phyloP scores from a whole-genome alignment of 106 monocot genomes.

The Vanilla planifolia region DNA sequence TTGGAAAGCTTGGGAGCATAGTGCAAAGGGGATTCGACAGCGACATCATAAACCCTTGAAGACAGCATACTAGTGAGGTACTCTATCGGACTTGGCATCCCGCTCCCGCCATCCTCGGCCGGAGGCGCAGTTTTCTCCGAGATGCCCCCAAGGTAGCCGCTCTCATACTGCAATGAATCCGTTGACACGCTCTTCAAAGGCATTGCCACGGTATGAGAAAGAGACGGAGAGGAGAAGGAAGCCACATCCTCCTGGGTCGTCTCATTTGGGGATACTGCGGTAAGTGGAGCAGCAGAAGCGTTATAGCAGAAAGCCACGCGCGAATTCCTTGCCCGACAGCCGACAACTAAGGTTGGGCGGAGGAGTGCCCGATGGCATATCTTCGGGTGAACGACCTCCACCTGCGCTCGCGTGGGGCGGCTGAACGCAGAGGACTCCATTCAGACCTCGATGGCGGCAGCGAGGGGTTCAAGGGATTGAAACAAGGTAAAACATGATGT shows the following conservation, averaged over 20 bases:
- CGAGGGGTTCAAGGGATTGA: no score
- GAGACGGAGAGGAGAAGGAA: neutral
- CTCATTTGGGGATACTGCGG: conserved; percentile 4
- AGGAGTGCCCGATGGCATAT: no score
- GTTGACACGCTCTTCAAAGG: conserved; percentile 17
- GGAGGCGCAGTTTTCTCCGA: conserved; percentile 17
- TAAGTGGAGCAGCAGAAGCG: neutral
- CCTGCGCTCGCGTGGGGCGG: no score
- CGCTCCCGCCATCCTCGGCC: conserved; percentile 1
- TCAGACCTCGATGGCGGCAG: no score
- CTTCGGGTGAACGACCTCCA: no score
- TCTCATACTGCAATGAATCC: conserved; percentile 50
- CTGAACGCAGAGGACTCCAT: no score
- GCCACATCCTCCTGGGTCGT: neutral
- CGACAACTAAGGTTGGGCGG: no score
- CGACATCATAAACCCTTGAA: conserved; percentile 88
- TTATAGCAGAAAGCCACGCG: no score
- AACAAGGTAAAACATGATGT: no score
- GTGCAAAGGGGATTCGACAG: conserved; percentile 82
- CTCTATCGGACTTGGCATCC: conserved; percentile 36
- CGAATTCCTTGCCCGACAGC: no score
- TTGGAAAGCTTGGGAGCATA: conserved; percentile 69
- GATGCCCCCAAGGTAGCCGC: conserved; percentile 41
- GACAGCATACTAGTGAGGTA: conserved; percentile 63
- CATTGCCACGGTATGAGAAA: neutral